A percentile compares a stretch with the other conserved stretches of the same genome.
Evolutionary conservation across 306 rosid genomes (phyloP).

Genomic region (Leucaena leucocephala): DNA sequence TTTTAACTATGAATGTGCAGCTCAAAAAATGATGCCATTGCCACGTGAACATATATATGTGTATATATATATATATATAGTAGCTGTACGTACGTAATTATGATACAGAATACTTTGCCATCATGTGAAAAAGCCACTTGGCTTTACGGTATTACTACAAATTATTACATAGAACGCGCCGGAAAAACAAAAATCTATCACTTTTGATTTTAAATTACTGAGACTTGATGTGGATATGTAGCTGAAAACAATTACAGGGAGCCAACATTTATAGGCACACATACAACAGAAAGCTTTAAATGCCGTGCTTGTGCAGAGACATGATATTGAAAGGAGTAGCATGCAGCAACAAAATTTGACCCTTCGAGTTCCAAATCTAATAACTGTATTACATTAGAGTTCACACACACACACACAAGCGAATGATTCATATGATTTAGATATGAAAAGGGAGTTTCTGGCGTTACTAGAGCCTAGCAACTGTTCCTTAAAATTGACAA

Average conservation of each 20-base stretch:
- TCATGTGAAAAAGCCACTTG: background rate
- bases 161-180: background rate
- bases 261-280: conserved; percentile 4
- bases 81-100: conserved; percentile 11
- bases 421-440: conserved; percentile 17
- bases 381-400: conserved; percentile 23
- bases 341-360: conserved; percentile 35
- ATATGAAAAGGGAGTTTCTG: conserved; percentile 34
- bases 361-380: conserved; percentile 22
- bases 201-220: background rate
- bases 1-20: background rate
- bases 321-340: conserved; percentile 29
- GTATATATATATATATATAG: background rate
- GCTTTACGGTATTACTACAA: conserved; percentile 2
- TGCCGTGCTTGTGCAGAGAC: conserved; percentile 27
- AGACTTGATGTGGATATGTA: background rate
- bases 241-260: background rate
- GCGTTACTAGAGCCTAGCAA: conserved; percentile 22
- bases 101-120: conserved; percentile 11
- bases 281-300: conserved; percentile 23
- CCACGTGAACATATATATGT: background rate
- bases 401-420: background rate
- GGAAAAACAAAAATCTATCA: background rate
- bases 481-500: conserved; percentile 36
- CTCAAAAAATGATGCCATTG: conserved; percentile 1